Percentiles rank a stretch among this genome's conserved stretches.
phyloP scores from a whole-genome alignment of 805 yeast genomes.

The Monosporozyma yasuniensis region DNA sequence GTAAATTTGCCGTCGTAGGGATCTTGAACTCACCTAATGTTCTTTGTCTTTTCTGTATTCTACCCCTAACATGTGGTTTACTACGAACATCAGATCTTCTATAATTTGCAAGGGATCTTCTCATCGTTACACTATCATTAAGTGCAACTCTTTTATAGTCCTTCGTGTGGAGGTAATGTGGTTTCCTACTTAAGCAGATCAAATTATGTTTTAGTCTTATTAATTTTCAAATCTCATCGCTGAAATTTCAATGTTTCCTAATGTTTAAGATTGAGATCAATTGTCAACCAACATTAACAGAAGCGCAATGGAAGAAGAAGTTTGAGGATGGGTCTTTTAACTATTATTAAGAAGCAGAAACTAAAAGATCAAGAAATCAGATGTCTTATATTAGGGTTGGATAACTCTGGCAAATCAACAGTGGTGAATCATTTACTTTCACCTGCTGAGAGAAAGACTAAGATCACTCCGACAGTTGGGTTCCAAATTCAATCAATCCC shows the following conservation, averaged over 20 bases:
- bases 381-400: slow-evolving; percentile 72
- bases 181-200: no score
- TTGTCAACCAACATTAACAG: neutral
- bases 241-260: neutral
- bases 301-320: neutral
- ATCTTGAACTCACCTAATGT: slow-evolving; percentile 21
- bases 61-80: neutral
- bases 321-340: slow-evolving; percentile 64
- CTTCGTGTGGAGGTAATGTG: neutral
- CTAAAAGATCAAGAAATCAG: slow-evolving; percentile 70
- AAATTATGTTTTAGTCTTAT: neutral
- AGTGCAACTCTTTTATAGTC: no score
- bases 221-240: slow-evolving; percentile 1
- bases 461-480: slow-evolving; percentile 85
- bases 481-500: slow-evolving; percentile 62
- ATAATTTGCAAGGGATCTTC: neutral
- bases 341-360: slow-evolving; percentile 75
- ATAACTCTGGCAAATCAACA: slow-evolving; percentile 87
- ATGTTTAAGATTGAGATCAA: neutral
- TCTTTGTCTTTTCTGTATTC: slow-evolving; percentile 12
- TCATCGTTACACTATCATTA: neutral
- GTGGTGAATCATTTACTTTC: slow-evolving; percentile 51
- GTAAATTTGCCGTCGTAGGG: slow-evolving; percentile 13
- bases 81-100: neutral
- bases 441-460: slow-evolving; percentile 25